These are phyloP conservation scores for Sarocladium brachiariae DNA, from an alignment of 2,329 filamentous ascomycete genomes.

Conservation along the genomic window DNA sequence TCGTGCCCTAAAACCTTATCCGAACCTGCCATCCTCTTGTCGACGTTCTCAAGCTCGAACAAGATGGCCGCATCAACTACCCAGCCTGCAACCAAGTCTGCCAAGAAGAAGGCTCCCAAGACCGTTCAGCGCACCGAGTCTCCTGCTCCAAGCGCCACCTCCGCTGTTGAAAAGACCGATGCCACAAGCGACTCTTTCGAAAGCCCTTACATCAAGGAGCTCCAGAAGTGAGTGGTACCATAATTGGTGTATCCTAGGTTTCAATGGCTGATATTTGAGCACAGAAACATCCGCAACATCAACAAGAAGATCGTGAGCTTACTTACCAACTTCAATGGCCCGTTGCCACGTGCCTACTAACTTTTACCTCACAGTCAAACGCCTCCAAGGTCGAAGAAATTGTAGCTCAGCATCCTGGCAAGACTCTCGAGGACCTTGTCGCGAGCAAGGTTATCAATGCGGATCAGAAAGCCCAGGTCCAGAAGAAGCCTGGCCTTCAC, in stretches of 20 bases:
- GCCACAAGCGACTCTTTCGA: slow-evolving; percentile 57
- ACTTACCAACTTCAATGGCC: neutral
- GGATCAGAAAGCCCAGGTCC: slow-evolving; percentile 70
- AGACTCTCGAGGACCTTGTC: slow-evolving; percentile 68
- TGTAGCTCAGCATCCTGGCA: slow-evolving; percentile 61
- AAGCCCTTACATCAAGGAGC: slow-evolving; percentile 75
- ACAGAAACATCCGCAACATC: slow-evolving; percentile 81
- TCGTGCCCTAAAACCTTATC: slow-evolving; percentile 8
- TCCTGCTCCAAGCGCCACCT: slow-evolving; percentile 41
- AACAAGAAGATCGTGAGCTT: slow-evolving; percentile 83
- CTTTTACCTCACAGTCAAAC: slow-evolving; percentile 45
- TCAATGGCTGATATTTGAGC: slow-evolving; percentile 14
- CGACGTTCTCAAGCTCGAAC: slow-evolving; percentile 10
- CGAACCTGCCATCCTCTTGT: slow-evolving; percentile 8
- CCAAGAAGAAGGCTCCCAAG: slow-evolving; percentile 60
- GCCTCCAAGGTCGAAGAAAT: slow-evolving; percentile 66
- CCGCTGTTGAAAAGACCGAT: slow-evolving; percentile 47
- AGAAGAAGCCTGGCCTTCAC: slow-evolving; percentile 69
- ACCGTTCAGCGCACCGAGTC: slow-evolving; percentile 45
- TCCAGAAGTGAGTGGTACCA: slow-evolving; percentile 68
- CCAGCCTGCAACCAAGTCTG: slow-evolving; percentile 56
- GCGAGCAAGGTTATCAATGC: slow-evolving; percentile 66
- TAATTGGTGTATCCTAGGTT: neutral
- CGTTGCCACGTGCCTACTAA: neutral
- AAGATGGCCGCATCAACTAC: slow-evolving; percentile 57